Evolutionary conservation across 768 basidiomycete species (phyloP).

Genomic region (Hericium erinaceus): DNA sequence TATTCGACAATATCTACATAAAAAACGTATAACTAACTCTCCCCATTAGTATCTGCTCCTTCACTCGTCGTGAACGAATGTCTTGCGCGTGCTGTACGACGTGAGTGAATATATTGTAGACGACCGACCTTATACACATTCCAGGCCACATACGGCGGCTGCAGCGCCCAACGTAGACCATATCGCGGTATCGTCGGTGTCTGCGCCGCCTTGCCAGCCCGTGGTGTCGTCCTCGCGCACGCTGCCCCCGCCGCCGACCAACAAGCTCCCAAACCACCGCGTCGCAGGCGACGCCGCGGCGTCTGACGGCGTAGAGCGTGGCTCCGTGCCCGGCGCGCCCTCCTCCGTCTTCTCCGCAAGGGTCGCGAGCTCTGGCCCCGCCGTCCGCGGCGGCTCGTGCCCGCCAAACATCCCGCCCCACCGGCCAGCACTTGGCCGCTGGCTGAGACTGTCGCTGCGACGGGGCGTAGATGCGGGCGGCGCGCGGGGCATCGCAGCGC

Average conservation of each 20-base stretch:
- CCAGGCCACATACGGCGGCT: too few relatives aligned
- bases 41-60: too few relatives aligned
- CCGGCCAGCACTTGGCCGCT: conserved; percentile 47
- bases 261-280: conserved; percentile 15
- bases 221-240: conserved; percentile 8
- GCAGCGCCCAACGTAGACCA: too few relatives aligned
- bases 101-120: too few relatives aligned
- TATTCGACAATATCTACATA: too few relatives aligned
- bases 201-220: conserved; percentile 1
- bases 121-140: too few relatives aligned
- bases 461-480: conserved; percentile 75
- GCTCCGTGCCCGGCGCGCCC: conserved; percentile 21
- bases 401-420: conserved; percentile 49
- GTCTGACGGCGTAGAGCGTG: conserved; percentile 5
- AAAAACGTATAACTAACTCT: too few relatives aligned
- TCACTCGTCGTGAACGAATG: too few relatives aligned
- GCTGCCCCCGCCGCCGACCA: conserved; percentile 8
- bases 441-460: conserved; percentile 76
- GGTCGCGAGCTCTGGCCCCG: conserved; percentile 47
- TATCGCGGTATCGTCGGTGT: too few relatives aligned
- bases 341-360: conserved; percentile 37
- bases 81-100: too few relatives aligned
- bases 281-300: conserved; percentile 6
- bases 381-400: too few relatives aligned
- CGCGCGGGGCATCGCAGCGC: too few relatives aligned